These are phyloP conservation scores for Lactarius trivialis DNA, from an alignment of 768 basidiomycete species.

Conservation along the genomic window DNA sequence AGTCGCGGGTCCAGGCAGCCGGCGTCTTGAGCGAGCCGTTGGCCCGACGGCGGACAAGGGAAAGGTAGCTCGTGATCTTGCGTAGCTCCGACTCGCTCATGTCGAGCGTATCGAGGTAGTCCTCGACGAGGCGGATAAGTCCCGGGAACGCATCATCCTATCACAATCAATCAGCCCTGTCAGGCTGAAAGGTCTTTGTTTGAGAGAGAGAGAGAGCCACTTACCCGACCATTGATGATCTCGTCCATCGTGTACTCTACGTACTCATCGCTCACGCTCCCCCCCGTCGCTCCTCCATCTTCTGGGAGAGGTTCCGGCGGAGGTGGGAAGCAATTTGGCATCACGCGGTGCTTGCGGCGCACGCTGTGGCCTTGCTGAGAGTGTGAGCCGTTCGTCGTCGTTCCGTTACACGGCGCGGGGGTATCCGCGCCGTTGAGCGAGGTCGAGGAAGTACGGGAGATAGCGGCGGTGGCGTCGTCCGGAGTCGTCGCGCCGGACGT, in stretches of 20 bases:
- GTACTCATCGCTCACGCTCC: conserved; percentile 72
- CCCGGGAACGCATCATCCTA: conserved; percentile 70
- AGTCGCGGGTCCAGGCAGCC: conserved; percentile 90
- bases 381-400: conserved; percentile 22
- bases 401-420: conserved; percentile 22
- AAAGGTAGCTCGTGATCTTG: conserved; percentile 70
- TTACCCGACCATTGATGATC: conserved; percentile 89
- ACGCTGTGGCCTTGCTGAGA: conserved; percentile 4
- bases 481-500: conserved; percentile 37
- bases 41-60: conserved; percentile 70
- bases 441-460: conserved; percentile 29
- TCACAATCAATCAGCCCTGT: not conserved
- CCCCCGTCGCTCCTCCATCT: conserved; percentile 37
- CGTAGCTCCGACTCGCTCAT: conserved; percentile 51
- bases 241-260: conserved; percentile 90
- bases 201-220: conserved; percentile 11
- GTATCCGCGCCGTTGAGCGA: too few relatives aligned
- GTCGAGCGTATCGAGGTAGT: conserved; percentile 84
- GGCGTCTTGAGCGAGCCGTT: conserved; percentile 79
- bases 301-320: conserved; percentile 44
- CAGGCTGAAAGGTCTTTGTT: not conserved
- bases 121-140: conserved; percentile 69
- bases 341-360: conserved; percentile 48
- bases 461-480: conserved; percentile 26
- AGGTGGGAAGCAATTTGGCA: conserved; percentile 67